These are phyloP conservation scores for Beauveria sp. DNA, from an alignment of 2,329 filamentous ascomycete species.

Conservation along the genomic window DNA sequence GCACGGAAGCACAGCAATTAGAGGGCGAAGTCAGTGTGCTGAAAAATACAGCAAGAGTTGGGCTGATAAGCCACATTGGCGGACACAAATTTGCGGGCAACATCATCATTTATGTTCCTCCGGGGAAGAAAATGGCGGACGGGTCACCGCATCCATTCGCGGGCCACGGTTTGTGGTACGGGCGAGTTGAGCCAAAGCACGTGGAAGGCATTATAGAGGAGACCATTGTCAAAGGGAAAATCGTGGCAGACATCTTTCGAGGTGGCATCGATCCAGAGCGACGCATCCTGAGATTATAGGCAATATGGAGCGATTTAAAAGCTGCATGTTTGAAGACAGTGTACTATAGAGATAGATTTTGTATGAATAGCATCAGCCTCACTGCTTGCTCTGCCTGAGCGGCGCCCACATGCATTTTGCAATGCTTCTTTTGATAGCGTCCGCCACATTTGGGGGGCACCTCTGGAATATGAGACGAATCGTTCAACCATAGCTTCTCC, in stretches of 20 bases:
- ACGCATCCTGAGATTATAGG: conserved; percentile 40
- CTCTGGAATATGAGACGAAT: too few relatives aligned
- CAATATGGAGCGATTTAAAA: not conserved
- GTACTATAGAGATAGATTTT: not conserved
- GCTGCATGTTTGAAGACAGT: not conserved
- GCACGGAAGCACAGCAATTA: conserved; percentile 18
- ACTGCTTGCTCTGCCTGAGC: not conserved
- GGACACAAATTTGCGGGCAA: conserved; percentile 85
- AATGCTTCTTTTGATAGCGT: too few relatives aligned
- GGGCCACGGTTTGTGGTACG: conserved; percentile 76
- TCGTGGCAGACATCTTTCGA: conserved; percentile 64
- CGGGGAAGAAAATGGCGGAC: conserved; percentile 30
- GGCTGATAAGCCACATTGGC: conserved; percentile 69
- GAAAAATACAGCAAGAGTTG: conserved; percentile 49
- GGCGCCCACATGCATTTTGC: not conserved
- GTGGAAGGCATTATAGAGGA: conserved; percentile 69
- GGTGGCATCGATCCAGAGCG: conserved; percentile 56
- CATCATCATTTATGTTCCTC: conserved; percentile 72
- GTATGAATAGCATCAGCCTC: not conserved
- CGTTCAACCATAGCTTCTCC: too few relatives aligned
- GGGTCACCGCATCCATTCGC: conserved; percentile 49
- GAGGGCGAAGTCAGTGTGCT: conserved; percentile 13
- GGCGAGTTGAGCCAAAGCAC: conserved; percentile 64
- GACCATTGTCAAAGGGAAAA: conserved; percentile 58
- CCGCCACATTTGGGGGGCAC: too few relatives aligned